Conservation (phyloP, 306 rosid species). For the Coriaria nepalensis region DNA sequence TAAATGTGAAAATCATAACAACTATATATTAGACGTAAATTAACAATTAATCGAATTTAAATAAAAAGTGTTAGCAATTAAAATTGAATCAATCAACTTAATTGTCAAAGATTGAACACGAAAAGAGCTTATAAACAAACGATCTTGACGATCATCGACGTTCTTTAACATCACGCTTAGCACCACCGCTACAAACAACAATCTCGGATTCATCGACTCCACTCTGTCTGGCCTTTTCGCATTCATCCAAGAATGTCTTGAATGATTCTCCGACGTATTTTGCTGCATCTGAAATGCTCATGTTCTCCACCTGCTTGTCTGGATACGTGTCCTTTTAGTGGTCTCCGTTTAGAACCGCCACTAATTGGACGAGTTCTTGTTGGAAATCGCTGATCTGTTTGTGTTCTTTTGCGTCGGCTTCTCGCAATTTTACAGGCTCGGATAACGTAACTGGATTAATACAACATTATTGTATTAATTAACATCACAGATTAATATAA, state of each 20-base stretch:
- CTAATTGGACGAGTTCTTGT: conserved; percentile 47
- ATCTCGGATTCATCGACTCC: conserved; percentile 39
- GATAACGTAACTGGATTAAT: conserved; percentile 27
- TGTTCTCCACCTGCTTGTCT: conserved; percentile 30
- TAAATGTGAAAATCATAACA: too few species aligned
- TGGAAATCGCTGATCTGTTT: conserved; percentile 43
- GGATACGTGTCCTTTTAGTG: conserved; percentile 32
- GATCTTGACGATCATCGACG: conserved; percentile 10
- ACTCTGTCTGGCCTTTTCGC: conserved; percentile 38
- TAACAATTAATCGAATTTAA: too few species aligned
- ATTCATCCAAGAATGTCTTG: conserved; percentile 29
- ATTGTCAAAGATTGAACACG: conserved; percentile 41
- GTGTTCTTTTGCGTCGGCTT: conserved; percentile 20
- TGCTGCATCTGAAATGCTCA: conserved; percentile 34
- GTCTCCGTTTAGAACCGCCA: conserved; percentile 55
- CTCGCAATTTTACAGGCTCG: conserved; percentile 36
- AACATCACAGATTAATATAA: not conserved
- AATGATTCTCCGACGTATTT: conserved; percentile 36
- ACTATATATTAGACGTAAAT: too few species aligned
- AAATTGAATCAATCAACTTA: not conserved
- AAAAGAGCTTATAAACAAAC: conserved; percentile 24
- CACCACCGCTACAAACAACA: conserved; percentile 23
- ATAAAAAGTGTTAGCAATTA: too few species aligned
- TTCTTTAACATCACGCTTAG: not conserved
- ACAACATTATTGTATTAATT: not conserved